Base-by-base conservation (phyloP, 2,329 filamentous ascomycete species). In the Emergomyces orientalis region DNA sequence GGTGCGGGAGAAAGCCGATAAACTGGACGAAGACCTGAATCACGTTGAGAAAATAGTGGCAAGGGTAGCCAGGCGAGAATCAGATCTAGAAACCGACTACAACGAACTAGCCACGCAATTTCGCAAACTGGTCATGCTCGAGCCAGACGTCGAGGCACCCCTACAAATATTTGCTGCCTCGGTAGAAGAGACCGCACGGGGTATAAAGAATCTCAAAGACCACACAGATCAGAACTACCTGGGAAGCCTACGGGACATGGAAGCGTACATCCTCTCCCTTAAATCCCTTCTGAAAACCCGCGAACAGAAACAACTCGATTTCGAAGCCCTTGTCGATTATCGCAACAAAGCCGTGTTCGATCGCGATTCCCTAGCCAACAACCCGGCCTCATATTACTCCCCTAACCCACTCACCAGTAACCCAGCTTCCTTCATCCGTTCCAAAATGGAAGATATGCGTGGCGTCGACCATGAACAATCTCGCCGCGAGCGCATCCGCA, bases 221-320 rank as follows among this genome's bases (percentile, higher is more conserved):
- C 84, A 91, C 70, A 97, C 93, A 0, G 94, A 99, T 73, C 91
- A 96, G 71, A 91, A 97, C 75, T 99, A 99, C 73, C 85, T 99
- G 1, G 90, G 91, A 68, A 93, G 88, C 62, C 81, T 99, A 61
- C 86, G 91, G 59, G 94, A 99, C 77, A 96, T 97, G 92, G 90
- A 95, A 70, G 88, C 91, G 32, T 99, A 97, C 76, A 93, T 91
- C 67, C 79, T 84, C n/a, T 88, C 91, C 0, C 80, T 97, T 56
- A 96, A 96, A 76, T 83, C 86, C 30, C 86, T 99, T 5, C 86
- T 99, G 66, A 96, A 96, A 75, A 90, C 90, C 1, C 88, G 94
- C 43, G 94, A 99, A 78, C 91, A 95, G 78, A 99, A 99, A 74
- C 94, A 99, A 75, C 88, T 99, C 63, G 94, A 99, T 78, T 96